Conservation (phyloP, 1,284 basidiomycete species). For the Cronartium quercuum region DNA sequence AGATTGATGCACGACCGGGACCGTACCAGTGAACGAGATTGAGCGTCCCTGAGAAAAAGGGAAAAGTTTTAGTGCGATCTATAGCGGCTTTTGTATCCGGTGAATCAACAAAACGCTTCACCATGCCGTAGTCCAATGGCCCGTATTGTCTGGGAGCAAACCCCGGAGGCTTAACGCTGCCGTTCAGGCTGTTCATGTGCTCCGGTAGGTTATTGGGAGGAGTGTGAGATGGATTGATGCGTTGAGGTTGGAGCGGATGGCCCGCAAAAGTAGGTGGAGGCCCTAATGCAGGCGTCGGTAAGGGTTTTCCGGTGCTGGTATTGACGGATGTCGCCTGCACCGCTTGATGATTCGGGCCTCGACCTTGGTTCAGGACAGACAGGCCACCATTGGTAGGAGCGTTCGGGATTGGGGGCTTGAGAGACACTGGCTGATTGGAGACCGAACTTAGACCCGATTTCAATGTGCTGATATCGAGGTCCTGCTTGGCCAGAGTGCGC, state of each 20-base stretch:
- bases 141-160: slow-evolving; percentile 27
- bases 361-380: neutral
- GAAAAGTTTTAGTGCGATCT: too few species aligned
- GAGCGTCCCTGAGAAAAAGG: slow-evolving; percentile 5
- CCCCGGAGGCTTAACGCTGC: neutral
- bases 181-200: slow-evolving; percentile 8
- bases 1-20: slow-evolving; percentile 5
- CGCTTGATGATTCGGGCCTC: neutral
- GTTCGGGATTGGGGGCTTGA: neutral
- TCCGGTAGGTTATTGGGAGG: neutral
- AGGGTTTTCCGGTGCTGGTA: neutral
- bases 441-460: slow-evolving; percentile 21
- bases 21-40: slow-evolving; percentile 9
- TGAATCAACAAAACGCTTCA: neutral
- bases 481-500: slow-evolving; percentile 27
- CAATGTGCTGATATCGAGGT: slow-evolving; percentile 22
- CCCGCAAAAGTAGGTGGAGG: neutral
- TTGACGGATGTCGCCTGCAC: neutral
- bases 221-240: neutral
- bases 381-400: neutral
- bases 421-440: neutral
- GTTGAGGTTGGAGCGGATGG: neutral
- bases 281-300: neutral
- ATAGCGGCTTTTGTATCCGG: too few species aligned
- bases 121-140: slow-evolving; percentile 33